phyloP scores from a whole-genome alignment of 805 yeast genomes.

The Saturnispora zaruensis region DNA sequence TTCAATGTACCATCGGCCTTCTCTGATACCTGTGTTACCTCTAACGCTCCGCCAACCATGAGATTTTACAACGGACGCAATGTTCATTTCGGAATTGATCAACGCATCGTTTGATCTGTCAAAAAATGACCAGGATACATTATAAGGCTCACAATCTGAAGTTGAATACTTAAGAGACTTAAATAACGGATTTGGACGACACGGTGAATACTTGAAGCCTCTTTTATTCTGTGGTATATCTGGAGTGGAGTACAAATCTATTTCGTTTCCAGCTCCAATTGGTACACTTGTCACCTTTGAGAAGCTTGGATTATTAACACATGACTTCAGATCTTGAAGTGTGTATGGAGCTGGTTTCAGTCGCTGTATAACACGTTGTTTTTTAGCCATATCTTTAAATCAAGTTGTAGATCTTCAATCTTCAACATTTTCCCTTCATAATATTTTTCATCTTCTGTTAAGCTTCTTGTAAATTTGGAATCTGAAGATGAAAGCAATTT shows the following conservation, averaged over 20 bases:
- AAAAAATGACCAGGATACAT: constrained; percentile 48
- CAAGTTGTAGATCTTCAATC: neutral
- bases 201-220: constrained; percentile 74
- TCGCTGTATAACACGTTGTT: constrained; percentile 22
- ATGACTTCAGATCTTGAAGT: constrained; percentile 21
- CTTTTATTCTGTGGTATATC: constrained; percentile 74
- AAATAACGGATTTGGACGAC: constrained; percentile 61
- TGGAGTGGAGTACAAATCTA: constrained; percentile 41
- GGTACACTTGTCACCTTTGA: constrained; percentile 8
- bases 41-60: constrained; percentile 76
- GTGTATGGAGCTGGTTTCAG: constrained; percentile 30
- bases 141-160: constrained; percentile 64
- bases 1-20: constrained; percentile 78
- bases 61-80: constrained; percentile 43
- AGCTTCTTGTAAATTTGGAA: neutral
- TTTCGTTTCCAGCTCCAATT: neutral
- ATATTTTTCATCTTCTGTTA: neutral
- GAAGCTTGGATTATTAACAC: constrained; percentile 17
- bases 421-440: neutral
- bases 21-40: constrained; percentile 64
- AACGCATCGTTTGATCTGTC: constrained; percentile 60
- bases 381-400: constrained; percentile 1
- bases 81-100: constrained; percentile 30
- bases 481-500: neutral
- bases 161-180: constrained; percentile 54